These are phyloP conservation scores for Coemansia sp. DNA, from an alignment of 192 early-diverging fungal genomes.

Conservation along the genomic window DNA sequence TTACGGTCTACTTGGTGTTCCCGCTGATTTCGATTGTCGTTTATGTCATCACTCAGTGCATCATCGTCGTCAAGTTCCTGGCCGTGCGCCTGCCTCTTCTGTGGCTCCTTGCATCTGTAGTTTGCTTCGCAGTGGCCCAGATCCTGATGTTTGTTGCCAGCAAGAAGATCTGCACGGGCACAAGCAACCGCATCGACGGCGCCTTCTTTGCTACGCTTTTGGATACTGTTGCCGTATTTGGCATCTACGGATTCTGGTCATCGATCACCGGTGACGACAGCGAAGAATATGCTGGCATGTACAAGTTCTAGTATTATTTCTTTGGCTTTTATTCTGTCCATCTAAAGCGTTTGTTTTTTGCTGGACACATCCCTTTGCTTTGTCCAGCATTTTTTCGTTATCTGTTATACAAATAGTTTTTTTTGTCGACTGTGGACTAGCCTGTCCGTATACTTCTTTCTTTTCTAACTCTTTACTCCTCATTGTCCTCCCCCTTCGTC, in stretches of 20 bases:
- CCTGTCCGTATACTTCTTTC: background rate
- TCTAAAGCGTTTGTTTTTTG: no score
- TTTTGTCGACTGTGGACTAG: no score
- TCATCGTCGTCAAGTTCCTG: conserved; percentile 50
- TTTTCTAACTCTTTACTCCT: no score
- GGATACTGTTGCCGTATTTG: conserved; percentile 45
- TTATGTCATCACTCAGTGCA: conserved; percentile 37
- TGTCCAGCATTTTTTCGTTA: no score
- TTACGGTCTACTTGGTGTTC: conserved; percentile 52
- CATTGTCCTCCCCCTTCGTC: no score
- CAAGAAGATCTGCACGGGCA: conserved; percentile 57
- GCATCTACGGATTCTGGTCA: conserved; percentile 60
- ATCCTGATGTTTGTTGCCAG: conserved; percentile 53
- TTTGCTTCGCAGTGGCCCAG: conserved; percentile 52
- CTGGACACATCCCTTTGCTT: background rate
- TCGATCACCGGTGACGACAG: conserved; percentile 59
- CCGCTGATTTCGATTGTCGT: conserved; percentile 48
- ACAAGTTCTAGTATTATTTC: conserved; percentile 37
- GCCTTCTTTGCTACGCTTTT: conserved; percentile 59
- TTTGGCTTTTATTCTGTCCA: no score
- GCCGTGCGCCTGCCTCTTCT: conserved; percentile 49
- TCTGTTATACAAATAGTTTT: no score
- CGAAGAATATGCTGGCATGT: conserved; percentile 41
- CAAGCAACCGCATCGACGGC: conserved; percentile 51
- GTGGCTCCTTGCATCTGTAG: conserved; percentile 42